Evolutionary conservation across 1,139 yeast species (phyloP), one percentile per base, ranked within the genome.

Genomic region (Lodderomyces pseudojiufengensis): DNA sequence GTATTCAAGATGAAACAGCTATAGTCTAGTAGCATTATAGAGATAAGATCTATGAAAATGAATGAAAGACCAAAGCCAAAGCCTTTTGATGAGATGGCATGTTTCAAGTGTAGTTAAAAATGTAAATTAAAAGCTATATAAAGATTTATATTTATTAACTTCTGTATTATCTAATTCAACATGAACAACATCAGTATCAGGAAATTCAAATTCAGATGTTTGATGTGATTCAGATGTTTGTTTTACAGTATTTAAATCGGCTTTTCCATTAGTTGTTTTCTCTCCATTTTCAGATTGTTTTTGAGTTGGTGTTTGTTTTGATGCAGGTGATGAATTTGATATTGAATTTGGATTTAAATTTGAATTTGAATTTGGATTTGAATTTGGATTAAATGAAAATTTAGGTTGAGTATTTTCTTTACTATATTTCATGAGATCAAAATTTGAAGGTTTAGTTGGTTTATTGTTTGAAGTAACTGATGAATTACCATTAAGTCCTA

Each of bases 61-160:
- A n/a, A n/a, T n/a, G n/a, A n/a, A n/a, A n/a, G n/a, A n/a, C n/a
- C n/a, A n/a, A n/a, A n/a, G n/a, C n/a, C n/a, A n/a, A n/a, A n/a
- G n/a, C n/a, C n/a, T n/a, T n/a, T n/a, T n/a, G n/a, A n/a, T n/a
- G n/a, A n/a, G n/a, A n/a, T n/a, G n/a, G n/a, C n/a, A n/a, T n/a
- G n/a, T n/a, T n/a, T n/a, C n/a, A n/a, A n/a, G n/a, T n/a, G n/a
- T n/a, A n/a, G n/a, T n/a, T n/a, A n/a, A n/a, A n/a, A n/a, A n/a
- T n/a, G n/a, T 18, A 18, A 5, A 18, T 36, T 51, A 54, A 42
- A 65, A 65, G 22, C 52, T 47, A 42, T 61, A 65, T 33, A 54
- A 39, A 10, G 48, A 35, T 39, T 60, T 61, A 41, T 49, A 61
- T 27, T 48, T 44, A 21, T 53, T 53, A 13, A 65, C 68, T 45